Evolutionary conservation across 2,329 filamentous ascomycete genomes (phyloP), one percentile per base, ranked within the genome.

Genomic region (Fusarium sp.): DNA sequence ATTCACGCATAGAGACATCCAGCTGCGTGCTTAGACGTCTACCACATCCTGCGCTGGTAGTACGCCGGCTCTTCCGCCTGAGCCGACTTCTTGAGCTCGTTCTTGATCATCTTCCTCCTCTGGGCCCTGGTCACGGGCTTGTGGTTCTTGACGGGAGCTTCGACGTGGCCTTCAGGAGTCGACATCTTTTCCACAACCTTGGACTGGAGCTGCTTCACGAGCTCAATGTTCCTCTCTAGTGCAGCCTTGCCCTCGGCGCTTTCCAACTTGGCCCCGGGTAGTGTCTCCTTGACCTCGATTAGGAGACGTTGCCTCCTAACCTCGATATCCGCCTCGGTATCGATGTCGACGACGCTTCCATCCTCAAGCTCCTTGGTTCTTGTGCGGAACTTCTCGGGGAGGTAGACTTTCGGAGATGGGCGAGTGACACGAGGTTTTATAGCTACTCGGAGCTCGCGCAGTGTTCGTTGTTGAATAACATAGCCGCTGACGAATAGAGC

Each of bases 401-500:
- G 80, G 78, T 87, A 86, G 52, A 86, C 83, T 68, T 86, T 85
- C 7, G 87, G 86, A 2, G 86, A 82, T 72, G 87, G 68, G 3
- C 80, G 60, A 87, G 88, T 65, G 9, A 69, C 65, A 14, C 80
- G 79, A 6, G 83, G 83, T 75, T 88, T 88, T 78, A 98, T 92
- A 20, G 93, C 93, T 65, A 87, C 86, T 78, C 96, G 93, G 35
- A 98, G 88, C 76, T 92, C 92, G 71, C 89, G 90, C 6, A 98
- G 90, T 1, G 95, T 97, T 77, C 94, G 91, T 82, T 98, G 95
- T 79, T 98, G 95, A 63, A 98, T 88, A 4, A 92, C 89, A 82
- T 97, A 98, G 78, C 95, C 95, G 61, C 94, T 95, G 35, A 98
- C 87, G 82, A 98, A 98, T 30, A 98, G 90, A 6, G 95, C 90